Conservation (phyloP, 1,284 basidiomycete genomes). For the Cryptococcus wingfieldii region DNA sequence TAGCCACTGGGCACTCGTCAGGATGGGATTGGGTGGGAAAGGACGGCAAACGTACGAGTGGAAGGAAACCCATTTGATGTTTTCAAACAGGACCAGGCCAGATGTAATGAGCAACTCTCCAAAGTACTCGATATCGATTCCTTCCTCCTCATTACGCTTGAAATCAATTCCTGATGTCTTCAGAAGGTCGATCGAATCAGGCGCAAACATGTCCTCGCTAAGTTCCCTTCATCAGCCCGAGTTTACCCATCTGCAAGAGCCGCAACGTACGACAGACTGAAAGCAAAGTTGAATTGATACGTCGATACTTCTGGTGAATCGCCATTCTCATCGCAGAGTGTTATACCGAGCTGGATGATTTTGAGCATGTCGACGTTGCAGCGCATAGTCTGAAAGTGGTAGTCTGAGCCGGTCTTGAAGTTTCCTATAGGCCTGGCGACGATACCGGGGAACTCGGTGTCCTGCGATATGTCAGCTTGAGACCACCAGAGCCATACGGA, state of each 20-base stretch:
- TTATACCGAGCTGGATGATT: constrained; percentile 96
- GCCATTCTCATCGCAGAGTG: constrained; percentile 88
- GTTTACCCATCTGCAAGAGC: neutral
- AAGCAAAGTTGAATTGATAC: constrained; percentile 99
- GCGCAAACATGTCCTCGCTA: constrained; percentile 97
- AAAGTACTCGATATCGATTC: constrained; percentile 90
- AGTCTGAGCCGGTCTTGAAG: constrained; percentile 95
- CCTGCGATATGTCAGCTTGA: constrained; percentile 54
- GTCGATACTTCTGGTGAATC: constrained; percentile 85
- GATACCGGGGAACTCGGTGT: constrained; percentile 98
- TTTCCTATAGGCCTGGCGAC: constrained; percentile 94
- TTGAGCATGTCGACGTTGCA: constrained; percentile 98
- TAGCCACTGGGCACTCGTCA: constrained; percentile 67
- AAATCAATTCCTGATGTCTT: constrained; percentile 96
- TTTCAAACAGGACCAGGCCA: constrained; percentile 81
- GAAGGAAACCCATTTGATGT: constrained; percentile 96
- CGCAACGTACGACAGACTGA: constrained; percentile 72
- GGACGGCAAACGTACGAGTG: constrained; percentile 69
- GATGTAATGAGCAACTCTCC: constrained; percentile 96
- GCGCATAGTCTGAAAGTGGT: constrained; percentile 98
- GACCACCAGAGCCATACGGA: neutral
- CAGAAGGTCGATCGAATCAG: constrained; percentile 90
- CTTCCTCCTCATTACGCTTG: constrained; percentile 83
- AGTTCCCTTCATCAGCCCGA: neutral
- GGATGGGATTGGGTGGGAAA: neutral